Conservation (phyloP, 2,329 filamentous ascomycete species). For the Drechslerella coelobrocha region DNA sequence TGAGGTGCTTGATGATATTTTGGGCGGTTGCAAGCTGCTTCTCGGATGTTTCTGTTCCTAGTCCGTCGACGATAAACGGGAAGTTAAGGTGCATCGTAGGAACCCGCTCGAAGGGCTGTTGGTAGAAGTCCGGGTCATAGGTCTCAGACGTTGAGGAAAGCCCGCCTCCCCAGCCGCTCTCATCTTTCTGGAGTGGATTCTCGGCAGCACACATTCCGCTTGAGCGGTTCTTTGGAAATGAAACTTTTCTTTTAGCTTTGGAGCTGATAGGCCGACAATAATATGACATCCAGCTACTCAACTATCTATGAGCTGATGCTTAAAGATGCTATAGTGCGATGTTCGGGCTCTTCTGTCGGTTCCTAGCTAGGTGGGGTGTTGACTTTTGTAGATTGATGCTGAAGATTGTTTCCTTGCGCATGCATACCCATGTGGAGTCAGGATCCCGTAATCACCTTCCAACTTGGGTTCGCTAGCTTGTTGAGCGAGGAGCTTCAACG, state of each 20-base stretch:
- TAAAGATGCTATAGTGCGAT: background rate
- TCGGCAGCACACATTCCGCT: constrained; percentile 15
- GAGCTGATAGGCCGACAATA: constrained; percentile 17
- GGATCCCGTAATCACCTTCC: no score
- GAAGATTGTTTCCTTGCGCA: no score
- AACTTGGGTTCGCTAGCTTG: no score
- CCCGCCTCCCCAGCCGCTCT: background rate
- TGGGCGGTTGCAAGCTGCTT: constrained; percentile 36
- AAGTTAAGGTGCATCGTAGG: constrained; percentile 33
- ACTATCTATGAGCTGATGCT: background rate
- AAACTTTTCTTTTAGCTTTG: constrained; percentile 29
- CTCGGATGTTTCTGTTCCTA: constrained; percentile 38
- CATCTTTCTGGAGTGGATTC: background rate
- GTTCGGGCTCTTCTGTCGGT: no score
- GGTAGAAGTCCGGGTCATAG: background rate
- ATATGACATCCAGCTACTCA: constrained; percentile 15
- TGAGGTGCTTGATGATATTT: constrained; percentile 29
- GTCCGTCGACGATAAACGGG: constrained; percentile 40
- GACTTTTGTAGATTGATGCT: no score
- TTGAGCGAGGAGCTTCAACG: no score
- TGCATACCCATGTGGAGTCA: no score
- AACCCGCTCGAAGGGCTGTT: constrained; percentile 11
- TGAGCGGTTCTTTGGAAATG: constrained; percentile 23
- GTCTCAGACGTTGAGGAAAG: background rate
- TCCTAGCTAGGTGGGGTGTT: no score